Evolutionary conservation across 495 filamentous ascomycete genomes (phyloP).

Genomic region (Penicillium lagena): DNA sequence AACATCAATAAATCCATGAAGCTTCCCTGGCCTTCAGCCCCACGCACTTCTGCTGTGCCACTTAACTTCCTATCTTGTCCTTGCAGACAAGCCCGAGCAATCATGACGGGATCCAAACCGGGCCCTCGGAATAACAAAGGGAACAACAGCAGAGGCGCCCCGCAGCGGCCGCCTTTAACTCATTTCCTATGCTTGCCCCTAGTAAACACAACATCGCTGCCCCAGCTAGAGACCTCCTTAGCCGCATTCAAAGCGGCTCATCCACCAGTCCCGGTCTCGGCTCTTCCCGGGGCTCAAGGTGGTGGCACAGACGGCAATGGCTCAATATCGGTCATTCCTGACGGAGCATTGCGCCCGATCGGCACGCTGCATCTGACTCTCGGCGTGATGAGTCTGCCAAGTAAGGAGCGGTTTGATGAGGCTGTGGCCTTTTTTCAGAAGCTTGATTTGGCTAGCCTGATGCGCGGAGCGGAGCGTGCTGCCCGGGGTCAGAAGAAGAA

Average conservation of each 20-base stretch:
- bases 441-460: constrained; percentile 46
- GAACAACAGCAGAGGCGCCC: constrained; percentile 4
- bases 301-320: constrained; percentile 10
- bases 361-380: constrained; percentile 81
- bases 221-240: constrained; percentile 56
- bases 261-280: constrained; percentile 10
- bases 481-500: background rate
- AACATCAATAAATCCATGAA: background rate
- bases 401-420: constrained; percentile 45
- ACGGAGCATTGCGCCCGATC: constrained; percentile 65
- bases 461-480: constrained; percentile 24
- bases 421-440: constrained; percentile 50
- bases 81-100: background rate
- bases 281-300: constrained; percentile 1
- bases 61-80: background rate
- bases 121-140: constrained; percentile 1
- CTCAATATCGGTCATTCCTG: constrained; percentile 34
- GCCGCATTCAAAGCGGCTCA: constrained; percentile 54
- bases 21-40: background rate
- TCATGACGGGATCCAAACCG: constrained; percentile 9
- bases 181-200: constrained; percentile 88
- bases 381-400: constrained; percentile 75
- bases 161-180: constrained; percentile 51
- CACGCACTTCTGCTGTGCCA: background rate
- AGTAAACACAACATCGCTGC: constrained; percentile 52